Percentiles rank a stretch among this genome's conserved stretches.
Conservation (phyloP, 2,329 filamentous ascomycete species). For the Paraphoma chrysanthemicola region DNA sequence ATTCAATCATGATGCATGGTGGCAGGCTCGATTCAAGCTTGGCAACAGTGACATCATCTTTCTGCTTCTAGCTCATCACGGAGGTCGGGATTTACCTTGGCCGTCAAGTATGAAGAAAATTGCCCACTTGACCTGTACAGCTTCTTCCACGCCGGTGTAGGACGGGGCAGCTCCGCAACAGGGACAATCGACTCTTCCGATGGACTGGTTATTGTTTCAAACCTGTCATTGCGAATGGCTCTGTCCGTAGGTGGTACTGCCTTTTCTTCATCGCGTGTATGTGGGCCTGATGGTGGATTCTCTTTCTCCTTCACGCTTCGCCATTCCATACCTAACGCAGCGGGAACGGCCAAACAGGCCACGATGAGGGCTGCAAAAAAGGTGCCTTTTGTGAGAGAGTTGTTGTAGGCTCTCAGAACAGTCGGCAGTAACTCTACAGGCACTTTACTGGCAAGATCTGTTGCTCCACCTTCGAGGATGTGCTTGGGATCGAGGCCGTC, state of each 20-base stretch:
- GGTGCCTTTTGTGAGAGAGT: slow-evolving; percentile 41
- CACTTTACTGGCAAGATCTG: slow-evolving; percentile 58
- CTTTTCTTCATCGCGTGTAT: slow-evolving; percentile 19
- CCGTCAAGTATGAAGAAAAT: slow-evolving; percentile 32
- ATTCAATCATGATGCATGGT: too few species aligned
- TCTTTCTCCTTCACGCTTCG: slow-evolving; percentile 64
- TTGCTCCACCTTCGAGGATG: slow-evolving; percentile 59
- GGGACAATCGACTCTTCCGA: background rate
- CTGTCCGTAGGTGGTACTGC: background rate
- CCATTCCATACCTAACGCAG: slow-evolving; percentile 67
- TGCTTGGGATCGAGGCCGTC: slow-evolving; percentile 48
- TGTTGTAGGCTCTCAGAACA: slow-evolving; percentile 39
- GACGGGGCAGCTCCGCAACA: background rate
- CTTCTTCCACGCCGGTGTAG: slow-evolving; percentile 23
- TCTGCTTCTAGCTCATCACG: slow-evolving; percentile 14
- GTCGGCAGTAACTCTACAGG: slow-evolving; percentile 13
- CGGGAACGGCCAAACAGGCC: slow-evolving; percentile 61
- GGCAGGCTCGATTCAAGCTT: background rate
- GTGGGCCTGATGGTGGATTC: background rate
- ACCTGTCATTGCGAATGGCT: background rate
- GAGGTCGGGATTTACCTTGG: slow-evolving; percentile 34
- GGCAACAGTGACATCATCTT: background rate
- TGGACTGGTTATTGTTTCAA: slow-evolving; percentile 2
- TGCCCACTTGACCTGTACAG: slow-evolving; percentile 29
- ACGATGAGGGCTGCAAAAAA: slow-evolving; percentile 68